Base-by-base conservation (phyloP, 1,139 yeast species). In the Ogataea hybrid region DNA sequence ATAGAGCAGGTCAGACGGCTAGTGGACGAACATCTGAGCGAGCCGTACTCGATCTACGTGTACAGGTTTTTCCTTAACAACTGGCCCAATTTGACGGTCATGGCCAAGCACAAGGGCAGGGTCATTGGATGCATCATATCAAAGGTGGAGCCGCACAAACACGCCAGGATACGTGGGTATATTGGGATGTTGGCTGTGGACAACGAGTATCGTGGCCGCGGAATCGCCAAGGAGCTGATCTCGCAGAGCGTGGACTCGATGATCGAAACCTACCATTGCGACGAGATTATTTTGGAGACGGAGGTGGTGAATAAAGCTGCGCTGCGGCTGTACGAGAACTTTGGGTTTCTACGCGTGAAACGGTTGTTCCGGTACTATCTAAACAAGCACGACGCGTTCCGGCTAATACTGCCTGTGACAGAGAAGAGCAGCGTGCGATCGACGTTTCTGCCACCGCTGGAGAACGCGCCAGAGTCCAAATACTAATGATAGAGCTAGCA, bases 111-210 rank as follows among this genome's bases (percentile, higher is more conserved):
- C 39, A 54, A 56, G 3, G 66, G 62, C 5, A 63, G 62, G 17
- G 72, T 80, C 0, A 73, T 90, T 14, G 98, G 97, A 4, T 87
- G 85, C 32, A 81, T 90, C 16, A 86, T 92, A 8, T 83, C 95
- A 47, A 88, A 88, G 57, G 76, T 81, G n/a, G 95, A 85, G 52
- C 70, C 76, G 5, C 97, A 92, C 63, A 70, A 92, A 44, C 74
- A 76, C 25, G 81, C 75, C 9, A 69, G 96, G 46, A 59, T 70
- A 54, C 68, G 97, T 49, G 98, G 98, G 0, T 92, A 92, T 58
- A 90, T 92, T 34, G 98, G 97, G 6, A 92, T 92, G 98, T 68
- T 92, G 42, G 96, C 95, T 0, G 95, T 92, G 21, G 81, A 82
- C 44, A 77, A 81, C 31, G 60, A 65, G 14, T 81, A 74, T 61